phyloP scores from a whole-genome alignment of 371 early-diverging fungal genomes.

The Phascolomyces articulosus region DNA sequence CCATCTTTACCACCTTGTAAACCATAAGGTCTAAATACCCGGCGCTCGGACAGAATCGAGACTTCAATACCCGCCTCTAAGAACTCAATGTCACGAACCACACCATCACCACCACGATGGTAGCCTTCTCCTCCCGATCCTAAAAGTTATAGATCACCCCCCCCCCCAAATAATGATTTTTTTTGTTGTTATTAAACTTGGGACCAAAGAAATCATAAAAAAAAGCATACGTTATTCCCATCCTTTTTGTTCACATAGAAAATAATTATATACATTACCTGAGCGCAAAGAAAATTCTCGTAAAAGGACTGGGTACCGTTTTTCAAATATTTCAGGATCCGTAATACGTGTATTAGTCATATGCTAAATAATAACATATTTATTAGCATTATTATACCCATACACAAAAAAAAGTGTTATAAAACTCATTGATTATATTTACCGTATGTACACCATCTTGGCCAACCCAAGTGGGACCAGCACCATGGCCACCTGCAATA shows the following conservation, averaged over 20 bases:
- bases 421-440: slow-evolving; percentile 12
- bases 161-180: not conserved
- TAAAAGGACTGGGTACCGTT: slow-evolving; percentile 92
- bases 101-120: slow-evolving; percentile 88
- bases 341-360: slow-evolving; percentile 98
- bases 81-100: slow-evolving; percentile 85
- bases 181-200: too few relatives aligned
- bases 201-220: not conserved
- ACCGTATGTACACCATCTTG: slow-evolving; percentile 72
- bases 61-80: slow-evolving; percentile 76
- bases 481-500: slow-evolving; percentile 85
- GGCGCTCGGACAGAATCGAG: slow-evolving; percentile 90
- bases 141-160: not conserved
- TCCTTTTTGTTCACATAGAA: too few relatives aligned
- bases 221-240: too few relatives aligned
- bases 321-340: slow-evolving; percentile 94
- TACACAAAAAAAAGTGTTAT: not conserved
- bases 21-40: slow-evolving; percentile 91
- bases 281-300: slow-evolving; percentile 81
- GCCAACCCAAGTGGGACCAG: slow-evolving; percentile 91
- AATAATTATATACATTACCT: slow-evolving; percentile 20
- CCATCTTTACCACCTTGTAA: slow-evolving; percentile 85
- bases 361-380: slow-evolving; percentile 57
- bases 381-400: too few relatives aligned
- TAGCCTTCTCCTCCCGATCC: slow-evolving; percentile 86